These are phyloP conservation scores for Trichoderma virens DNA, from an alignment of 495 filamentous ascomycete genomes.

Conservation along the genomic window DNA sequence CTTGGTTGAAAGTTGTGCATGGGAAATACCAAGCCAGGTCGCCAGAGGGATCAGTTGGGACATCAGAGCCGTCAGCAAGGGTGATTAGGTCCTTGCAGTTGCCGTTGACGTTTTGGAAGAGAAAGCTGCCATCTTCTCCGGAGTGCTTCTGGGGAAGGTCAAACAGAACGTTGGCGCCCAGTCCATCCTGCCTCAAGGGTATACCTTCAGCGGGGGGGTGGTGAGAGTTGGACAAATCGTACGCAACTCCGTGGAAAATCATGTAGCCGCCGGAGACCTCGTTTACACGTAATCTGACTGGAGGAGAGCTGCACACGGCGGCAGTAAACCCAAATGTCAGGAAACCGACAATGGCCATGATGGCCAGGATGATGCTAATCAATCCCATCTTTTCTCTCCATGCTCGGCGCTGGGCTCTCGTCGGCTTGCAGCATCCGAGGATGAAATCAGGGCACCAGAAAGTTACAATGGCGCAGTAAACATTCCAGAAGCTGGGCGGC, in stretches of 20 bases:
- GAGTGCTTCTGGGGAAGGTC: slow-evolving; percentile 73
- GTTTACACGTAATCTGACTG: slow-evolving; percentile 68
- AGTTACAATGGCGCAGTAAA: slow-evolving; percentile 88
- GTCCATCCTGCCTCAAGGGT: slow-evolving; percentile 36
- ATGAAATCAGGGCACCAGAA: slow-evolving; percentile 91
- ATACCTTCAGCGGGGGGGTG: slow-evolving; percentile 81
- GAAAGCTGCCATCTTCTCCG: slow-evolving; percentile 86
- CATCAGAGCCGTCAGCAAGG: slow-evolving; percentile 56
- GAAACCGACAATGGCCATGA: slow-evolving; percentile 87
- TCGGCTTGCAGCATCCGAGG: slow-evolving; percentile 75
- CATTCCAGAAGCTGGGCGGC: slow-evolving; percentile 85
- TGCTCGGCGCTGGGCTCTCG: slow-evolving; percentile 80
- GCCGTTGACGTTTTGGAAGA: slow-evolving; percentile 98
- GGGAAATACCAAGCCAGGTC: slow-evolving; percentile 97
- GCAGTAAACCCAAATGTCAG: slow-evolving; percentile 94
- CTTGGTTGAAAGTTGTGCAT: slow-evolving; percentile 84
- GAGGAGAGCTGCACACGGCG: slow-evolving; percentile 67
- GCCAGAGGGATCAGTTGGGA: slow-evolving; percentile 65
- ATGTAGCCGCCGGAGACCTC: slow-evolving; percentile 73
- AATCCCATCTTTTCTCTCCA: slow-evolving; percentile 99
- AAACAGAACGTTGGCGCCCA: slow-evolving; percentile 68
- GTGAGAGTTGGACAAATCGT: slow-evolving; percentile 62
- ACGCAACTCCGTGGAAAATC: slow-evolving; percentile 92
- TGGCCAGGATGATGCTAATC: slow-evolving; percentile 82
- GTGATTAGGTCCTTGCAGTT: slow-evolving; percentile 91